phyloP scores from a whole-genome alignment of 805 yeast species.

The Ogataea siamensis region DNA sequence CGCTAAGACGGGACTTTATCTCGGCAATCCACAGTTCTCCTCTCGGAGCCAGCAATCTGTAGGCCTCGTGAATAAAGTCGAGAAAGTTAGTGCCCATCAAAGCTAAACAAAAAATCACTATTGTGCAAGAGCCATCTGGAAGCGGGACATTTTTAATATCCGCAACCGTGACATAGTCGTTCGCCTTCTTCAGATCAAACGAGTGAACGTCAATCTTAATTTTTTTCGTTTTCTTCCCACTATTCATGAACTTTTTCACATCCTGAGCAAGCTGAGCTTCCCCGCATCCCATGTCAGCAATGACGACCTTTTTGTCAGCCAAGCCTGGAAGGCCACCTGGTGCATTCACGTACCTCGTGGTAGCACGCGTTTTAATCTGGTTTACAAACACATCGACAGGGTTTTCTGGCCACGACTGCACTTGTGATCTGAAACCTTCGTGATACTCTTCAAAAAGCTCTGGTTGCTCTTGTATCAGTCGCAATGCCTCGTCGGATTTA shows the following conservation, averaged over 20 bases:
- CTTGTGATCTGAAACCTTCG: constrained; percentile 92
- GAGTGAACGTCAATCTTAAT: constrained; percentile 69
- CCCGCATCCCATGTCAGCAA: constrained; percentile 99
- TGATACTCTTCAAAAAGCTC: constrained; percentile 91
- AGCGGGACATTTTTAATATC: constrained; percentile 91
- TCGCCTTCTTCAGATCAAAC: constrained; percentile 88
- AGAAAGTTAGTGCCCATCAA: constrained; percentile 96
- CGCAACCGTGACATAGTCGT: constrained; percentile 91
- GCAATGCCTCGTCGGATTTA: constrained; percentile 71
- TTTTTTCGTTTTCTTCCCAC: constrained; percentile 32
- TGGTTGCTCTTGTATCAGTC: constrained; percentile 76
- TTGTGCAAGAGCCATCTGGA: constrained; percentile 70
- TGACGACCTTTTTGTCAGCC: constrained; percentile 56
- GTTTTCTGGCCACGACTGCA: constrained; percentile 96
- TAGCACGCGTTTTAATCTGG: constrained; percentile 58
- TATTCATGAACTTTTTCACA: constrained; percentile 48
- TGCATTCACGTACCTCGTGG: constrained; percentile 70
- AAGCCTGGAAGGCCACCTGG: constrained; percentile 94
- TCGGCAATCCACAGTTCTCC: constrained; percentile 98
- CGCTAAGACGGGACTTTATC: constrained; percentile 86
- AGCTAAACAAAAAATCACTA: constrained; percentile 92
- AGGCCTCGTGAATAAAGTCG: constrained; percentile 88
- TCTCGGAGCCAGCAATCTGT: constrained; percentile 79
- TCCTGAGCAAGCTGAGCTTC: constrained; percentile 86
- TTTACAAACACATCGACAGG: constrained; percentile 90